Evolutionary conservation across 2,329 filamentous ascomycete genomes (phyloP).

Genomic region (Ramichloridium luteum): DNA sequence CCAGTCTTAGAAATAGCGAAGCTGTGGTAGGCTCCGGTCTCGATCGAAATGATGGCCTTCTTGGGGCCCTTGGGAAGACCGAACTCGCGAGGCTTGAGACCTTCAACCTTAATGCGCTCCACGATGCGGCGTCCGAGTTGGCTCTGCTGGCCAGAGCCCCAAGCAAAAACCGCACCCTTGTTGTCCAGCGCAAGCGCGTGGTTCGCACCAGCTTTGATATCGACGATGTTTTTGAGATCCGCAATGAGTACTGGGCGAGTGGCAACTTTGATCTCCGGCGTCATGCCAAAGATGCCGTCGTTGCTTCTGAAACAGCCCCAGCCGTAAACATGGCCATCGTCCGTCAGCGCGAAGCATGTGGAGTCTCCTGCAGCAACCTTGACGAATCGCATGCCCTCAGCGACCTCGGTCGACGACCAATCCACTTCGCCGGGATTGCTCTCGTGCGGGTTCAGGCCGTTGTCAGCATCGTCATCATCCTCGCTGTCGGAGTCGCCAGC

Average conservation of each 20-base stretch:
- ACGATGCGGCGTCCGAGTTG: constrained; percentile 55
- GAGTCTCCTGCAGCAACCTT: constrained; percentile 63
- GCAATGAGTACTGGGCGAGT: constrained; percentile 43
- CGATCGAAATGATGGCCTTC: constrained; percentile 47
- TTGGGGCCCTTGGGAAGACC: constrained; percentile 37
- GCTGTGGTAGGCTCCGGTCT: constrained; percentile 67
- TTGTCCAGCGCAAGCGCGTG: constrained; percentile 57
- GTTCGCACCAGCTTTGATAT: constrained; percentile 56
- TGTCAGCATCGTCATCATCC: constrained; percentile 41
- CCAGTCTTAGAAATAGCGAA: constrained; percentile 61
- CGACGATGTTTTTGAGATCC: constrained; percentile 52
- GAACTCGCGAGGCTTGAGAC: constrained; percentile 45
- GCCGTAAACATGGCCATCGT: constrained; percentile 63
- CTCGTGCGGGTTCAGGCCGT: constrained; percentile 59
- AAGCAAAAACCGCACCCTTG: constrained; percentile 53
- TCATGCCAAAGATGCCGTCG: constrained; percentile 55
- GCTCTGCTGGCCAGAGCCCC: constrained; percentile 63
- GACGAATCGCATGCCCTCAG: constrained; percentile 49
- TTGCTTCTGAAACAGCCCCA: constrained; percentile 73
- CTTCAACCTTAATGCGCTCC: constrained; percentile 44
- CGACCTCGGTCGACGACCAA: constrained; percentile 24
- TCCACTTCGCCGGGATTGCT: constrained; percentile 45
- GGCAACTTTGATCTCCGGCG: constrained; percentile 41
- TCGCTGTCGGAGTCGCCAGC: constrained; percentile 44
- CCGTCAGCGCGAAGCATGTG: constrained; percentile 62